phyloP scores from a whole-genome alignment of 352 stramenopile species.

The Ophiocytium majus region DNA sequence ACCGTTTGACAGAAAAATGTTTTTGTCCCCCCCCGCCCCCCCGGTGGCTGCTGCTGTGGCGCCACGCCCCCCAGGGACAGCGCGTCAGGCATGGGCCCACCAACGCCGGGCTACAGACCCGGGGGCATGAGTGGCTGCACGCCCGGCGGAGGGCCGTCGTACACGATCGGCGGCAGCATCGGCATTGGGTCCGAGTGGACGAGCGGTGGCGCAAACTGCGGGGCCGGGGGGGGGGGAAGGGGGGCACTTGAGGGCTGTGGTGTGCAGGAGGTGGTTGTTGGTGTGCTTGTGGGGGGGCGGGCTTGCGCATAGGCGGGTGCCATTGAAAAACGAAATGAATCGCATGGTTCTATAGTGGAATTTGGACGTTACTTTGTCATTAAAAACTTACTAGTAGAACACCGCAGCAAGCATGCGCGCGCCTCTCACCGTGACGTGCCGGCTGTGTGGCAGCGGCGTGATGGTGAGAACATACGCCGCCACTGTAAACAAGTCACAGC shows the following conservation, averaged over 20 bases:
- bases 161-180: neutral
- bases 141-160: neutral
- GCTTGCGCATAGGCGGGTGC: neutral
- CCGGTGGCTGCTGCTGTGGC: no score
- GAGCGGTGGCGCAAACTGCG: conserved; percentile 1
- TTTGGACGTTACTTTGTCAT: neutral
- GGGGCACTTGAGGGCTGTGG: neutral
- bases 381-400: neutral
- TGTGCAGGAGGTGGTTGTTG: neutral
- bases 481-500: neutral
- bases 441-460: conserved; percentile 14
- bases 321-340: neutral
- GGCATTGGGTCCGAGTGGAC: neutral
- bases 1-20: no score
- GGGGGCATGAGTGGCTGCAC: neutral
- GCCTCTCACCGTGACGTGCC: neutral
- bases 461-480: conserved; percentile 15
- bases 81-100: no score
- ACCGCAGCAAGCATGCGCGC: neutral
- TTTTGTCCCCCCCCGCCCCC: no score
- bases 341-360: neutral
- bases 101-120: no score
- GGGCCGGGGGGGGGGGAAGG: neutral
- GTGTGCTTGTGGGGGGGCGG: neutral
- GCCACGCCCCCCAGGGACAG: no score